Evolutionary conservation across 129 eudicot genomes (phyloP), one percentile per base, ranked within the genome.

Genomic region (Saposhnikovia divaricata): DNA sequence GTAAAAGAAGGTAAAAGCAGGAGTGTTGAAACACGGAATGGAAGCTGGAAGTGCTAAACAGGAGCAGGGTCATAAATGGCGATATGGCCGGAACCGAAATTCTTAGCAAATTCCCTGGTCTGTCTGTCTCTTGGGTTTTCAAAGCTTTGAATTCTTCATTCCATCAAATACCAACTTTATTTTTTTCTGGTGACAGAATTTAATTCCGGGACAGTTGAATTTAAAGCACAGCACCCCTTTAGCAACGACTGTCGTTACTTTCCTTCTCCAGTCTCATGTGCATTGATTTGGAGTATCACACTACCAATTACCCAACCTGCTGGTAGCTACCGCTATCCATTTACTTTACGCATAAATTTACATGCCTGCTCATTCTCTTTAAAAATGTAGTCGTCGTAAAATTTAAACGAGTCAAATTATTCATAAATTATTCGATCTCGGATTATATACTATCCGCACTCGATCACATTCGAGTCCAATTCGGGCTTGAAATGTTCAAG

Each of bases 261-360:
- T 59, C n/a, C 66, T 59, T 59, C 66, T 59, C 66, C 66, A 59
- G 66, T 59, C 4, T 59, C 66, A n/a, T 59, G 66, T 59, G 66
- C 66, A n/a, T 61, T 61, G 15, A 61, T 61, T 61, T 28, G 37
- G 37, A 34, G 37, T 34, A 61, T 59, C 68, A 59, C 14, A 8
- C 34, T 23, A n/a, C 68, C 34, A 59, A 59, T n/a, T 6, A 4
- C 11, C 68, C 68, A 23, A n/a, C 68, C 68, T 50, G 57, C 57
- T 48, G 19, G 1, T 50, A 50, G 23, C 57, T 18, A 51, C 59
- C 23, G 59, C 59, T 18, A 15, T 51, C 18, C 59, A 51, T 51
- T 51, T 51, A 51, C 3, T 4, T 18, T 51, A 4, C 8, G 8
- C 59, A 51, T 18, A 51, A 4, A 51, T 48, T 46, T 46, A 39